Conservation (phyloP, 345 rosid genomes). For the Stellera chamaejasme region DNA sequence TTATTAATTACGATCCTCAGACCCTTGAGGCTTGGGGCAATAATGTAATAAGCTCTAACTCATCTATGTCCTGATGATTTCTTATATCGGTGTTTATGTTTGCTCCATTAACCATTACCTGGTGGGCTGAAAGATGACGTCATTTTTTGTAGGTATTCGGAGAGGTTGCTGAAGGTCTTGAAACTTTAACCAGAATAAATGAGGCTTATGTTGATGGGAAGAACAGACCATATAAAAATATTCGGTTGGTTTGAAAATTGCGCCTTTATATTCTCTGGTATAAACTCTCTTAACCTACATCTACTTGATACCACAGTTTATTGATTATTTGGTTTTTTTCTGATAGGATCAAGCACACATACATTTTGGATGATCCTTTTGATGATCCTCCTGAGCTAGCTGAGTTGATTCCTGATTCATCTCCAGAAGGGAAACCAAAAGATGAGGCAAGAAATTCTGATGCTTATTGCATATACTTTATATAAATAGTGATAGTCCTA, state of each 20-base stretch:
- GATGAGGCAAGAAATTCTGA: conserved; percentile 52
- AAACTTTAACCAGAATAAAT: conserved; percentile 74
- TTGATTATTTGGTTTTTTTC: conserved; percentile 2
- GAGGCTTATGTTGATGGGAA: conserved; percentile 87
- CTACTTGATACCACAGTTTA: conserved; percentile 1
- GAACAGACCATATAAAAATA: conserved; percentile 70
- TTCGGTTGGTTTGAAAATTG: conserved; percentile 31
- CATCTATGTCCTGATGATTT: not conserved
- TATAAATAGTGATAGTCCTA: too few relatives aligned
- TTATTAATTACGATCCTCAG: not conserved
- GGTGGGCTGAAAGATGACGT: not conserved
- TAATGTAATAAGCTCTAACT: not conserved
- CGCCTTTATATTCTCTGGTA: not conserved
- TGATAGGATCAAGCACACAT: conserved; percentile 72
- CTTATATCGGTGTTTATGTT: not conserved
- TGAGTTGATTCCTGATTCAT: conserved; percentile 75
- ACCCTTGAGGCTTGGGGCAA: not conserved
- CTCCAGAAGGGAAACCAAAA: conserved; percentile 91
- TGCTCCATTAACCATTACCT: not conserved
- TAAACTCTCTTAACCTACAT: conserved; percentile 3
- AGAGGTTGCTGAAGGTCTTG: conserved; percentile 88
- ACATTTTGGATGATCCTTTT: conserved; percentile 84
- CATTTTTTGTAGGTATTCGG: conserved; percentile 64
- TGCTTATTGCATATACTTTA: not conserved
- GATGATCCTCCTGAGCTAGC: conserved; percentile 74